Evolutionary conservation across 2,329 filamentous ascomycete species (phyloP), one percentile per base, ranked within the genome.

Genomic region (Coleophoma eucalyptorum): DNA sequence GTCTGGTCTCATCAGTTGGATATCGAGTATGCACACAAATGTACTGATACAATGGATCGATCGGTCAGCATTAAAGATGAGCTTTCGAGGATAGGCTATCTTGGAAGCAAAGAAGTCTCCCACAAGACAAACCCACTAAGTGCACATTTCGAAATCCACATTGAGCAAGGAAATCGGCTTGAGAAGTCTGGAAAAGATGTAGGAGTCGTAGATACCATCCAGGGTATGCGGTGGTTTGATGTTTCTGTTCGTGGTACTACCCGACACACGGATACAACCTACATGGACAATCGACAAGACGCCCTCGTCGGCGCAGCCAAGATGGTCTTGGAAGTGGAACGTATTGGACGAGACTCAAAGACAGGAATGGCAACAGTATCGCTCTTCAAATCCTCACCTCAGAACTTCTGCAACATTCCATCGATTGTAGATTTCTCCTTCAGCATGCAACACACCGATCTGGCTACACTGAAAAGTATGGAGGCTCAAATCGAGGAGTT

Each of bases 101-200:
- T 88, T 0, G 87, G 87, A 16, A 59, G 67, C 0, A 70, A 73
- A 0, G 74, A 76, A 4, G 78, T 79, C 13, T 80, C 74, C 47
- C 74, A 84, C 65, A 72, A 76, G 54, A 70, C 75, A 35, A 78
- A 75, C 5, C 85, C 85, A 0, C 80, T 90, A 69, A 84, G 79
- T 0, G 87, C 86, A 0, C 87, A 91, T 65, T 91, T 92, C 60
- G 88, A 92, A 66, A 74, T 92, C 12, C 89, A 92, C 62, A 91
- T 92, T 49, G 53, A 94, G 65, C 89, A 94, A 64, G 88, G 88
- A 0, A 87, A 87, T 0, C 78, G 89, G 19, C 75, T 94, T 1
- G 83, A 90, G 59, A 75, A 77, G 15, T 72, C 77, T 26, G 69
- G 74, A 31, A 76, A 83, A 58, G 81, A 83, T 48, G 75, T 91